Percentiles rank a stretch among this genome's conserved stretches.
These are phyloP conservation scores for Insectozyma bohioensis DNA, from an alignment of 1,139 yeast genomes.

Conservation along the genomic window DNA sequence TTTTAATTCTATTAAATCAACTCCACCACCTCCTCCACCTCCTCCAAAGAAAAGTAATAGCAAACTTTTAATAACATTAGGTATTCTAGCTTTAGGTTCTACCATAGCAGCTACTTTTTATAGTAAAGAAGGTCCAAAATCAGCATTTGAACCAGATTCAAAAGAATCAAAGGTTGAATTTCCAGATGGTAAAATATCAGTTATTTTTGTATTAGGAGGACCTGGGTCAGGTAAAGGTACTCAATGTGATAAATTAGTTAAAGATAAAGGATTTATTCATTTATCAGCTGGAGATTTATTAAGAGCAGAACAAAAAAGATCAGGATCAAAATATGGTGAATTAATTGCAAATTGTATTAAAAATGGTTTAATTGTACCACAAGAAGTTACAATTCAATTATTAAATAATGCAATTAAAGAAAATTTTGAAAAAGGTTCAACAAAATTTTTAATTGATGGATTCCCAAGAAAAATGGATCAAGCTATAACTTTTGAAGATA, in stretches of 20 bases:
- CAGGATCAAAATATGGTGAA: conserved; percentile 82
- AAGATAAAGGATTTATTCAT: conserved; percentile 80
- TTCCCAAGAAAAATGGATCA: conserved; percentile 99
- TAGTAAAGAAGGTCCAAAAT: conserved; percentile 45
- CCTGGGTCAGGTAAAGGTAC: conserved; percentile 98
- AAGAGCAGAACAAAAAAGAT: conserved; percentile 85
- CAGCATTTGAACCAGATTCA: conserved; percentile 46
- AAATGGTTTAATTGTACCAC: conserved; percentile 93
- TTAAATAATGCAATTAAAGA: conserved; percentile 76
- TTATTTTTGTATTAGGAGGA: conserved; percentile 85
- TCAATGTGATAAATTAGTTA: conserved; percentile 83
- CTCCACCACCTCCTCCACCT: conserved; percentile 20
- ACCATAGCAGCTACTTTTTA: conserved; percentile 45
- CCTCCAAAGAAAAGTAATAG: conserved; percentile 17
- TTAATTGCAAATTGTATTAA: conserved; percentile 79
- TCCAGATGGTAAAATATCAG: conserved; percentile 63
- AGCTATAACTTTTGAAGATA: conserved; percentile 84
- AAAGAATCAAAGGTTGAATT: conserved; percentile 44
- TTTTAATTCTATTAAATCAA: conserved; percentile 17
- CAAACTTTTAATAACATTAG: conserved; percentile 30
- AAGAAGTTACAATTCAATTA: conserved; percentile 86
- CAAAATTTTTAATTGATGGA: conserved; percentile 82
- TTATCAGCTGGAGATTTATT: conserved; percentile 93
- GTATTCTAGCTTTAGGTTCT: conserved; percentile 46
- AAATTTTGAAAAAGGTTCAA: conserved; percentile 48